Evolutionary conservation across 164 flowering plant species (phyloP).

Genomic region (Protea cynaroides): DNA sequence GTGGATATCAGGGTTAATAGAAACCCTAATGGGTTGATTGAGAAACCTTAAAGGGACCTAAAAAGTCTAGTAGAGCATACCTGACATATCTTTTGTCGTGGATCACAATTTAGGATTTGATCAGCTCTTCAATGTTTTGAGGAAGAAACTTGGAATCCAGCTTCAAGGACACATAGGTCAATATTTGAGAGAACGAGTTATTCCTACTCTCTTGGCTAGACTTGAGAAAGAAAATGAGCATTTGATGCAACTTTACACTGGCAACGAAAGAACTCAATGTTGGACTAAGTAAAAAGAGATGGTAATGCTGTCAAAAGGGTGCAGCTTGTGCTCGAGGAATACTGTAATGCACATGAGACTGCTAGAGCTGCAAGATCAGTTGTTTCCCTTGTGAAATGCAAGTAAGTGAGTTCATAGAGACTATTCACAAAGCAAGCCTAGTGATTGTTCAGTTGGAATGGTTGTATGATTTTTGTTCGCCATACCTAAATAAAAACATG

Average conservation of each 20-base stretch:
- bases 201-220: slow-evolving; percentile 48
- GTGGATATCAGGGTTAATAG: too few species aligned
- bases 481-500: slow-evolving; percentile 41
- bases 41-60: too few species aligned
- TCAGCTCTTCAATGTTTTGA: slow-evolving; percentile 55
- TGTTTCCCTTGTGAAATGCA: slow-evolving; percentile 64
- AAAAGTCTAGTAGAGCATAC: too few species aligned
- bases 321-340: slow-evolving; percentile 80
- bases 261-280: slow-evolving; percentile 30
- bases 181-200: slow-evolving; percentile 63
- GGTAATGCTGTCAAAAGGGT: slow-evolving; percentile 49
- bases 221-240: slow-evolving; percentile 64
- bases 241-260: slow-evolving; percentile 36
- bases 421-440: slow-evolving; percentile 53
- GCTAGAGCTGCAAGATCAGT: slow-evolving; percentile 85
- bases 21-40: too few species aligned
- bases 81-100: slow-evolving; percentile 55
- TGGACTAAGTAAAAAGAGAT: slow-evolving; percentile 46
- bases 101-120: slow-evolving; percentile 86
- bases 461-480: slow-evolving; percentile 50
- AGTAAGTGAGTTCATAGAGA: slow-evolving; percentile 62
- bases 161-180: slow-evolving; percentile 59
- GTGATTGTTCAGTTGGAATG: slow-evolving; percentile 91
- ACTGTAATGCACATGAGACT: slow-evolving; percentile 87
- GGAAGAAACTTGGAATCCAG: slow-evolving; percentile 58